phyloP scores from a whole-genome alignment of 805 yeast genomes.

The Teunomyces lycoperdinae region DNA sequence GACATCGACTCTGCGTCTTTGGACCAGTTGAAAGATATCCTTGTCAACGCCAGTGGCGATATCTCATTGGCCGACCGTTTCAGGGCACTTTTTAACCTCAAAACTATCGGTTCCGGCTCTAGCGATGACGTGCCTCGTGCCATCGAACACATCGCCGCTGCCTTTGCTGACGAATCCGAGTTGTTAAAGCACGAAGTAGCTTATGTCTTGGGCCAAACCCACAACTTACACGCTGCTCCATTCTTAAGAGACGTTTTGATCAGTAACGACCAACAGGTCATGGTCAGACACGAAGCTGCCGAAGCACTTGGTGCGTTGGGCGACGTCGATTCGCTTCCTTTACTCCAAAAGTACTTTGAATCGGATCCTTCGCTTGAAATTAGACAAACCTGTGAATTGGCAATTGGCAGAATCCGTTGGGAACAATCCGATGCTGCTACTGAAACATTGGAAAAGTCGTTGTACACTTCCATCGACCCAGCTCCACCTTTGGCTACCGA shows the following conservation, averaged over 20 bases:
- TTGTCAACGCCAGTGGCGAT: slow-evolving; percentile 63
- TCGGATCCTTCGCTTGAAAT: slow-evolving; percentile 85
- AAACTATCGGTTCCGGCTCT: slow-evolving; percentile 79
- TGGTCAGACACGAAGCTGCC: slow-evolving; percentile 99
- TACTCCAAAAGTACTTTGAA: slow-evolving; percentile 59
- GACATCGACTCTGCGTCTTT: slow-evolving; percentile 44
- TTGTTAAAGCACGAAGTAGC: slow-evolving; percentile 96
- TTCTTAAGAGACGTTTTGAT: slow-evolving; percentile 68
- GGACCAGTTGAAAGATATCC: slow-evolving; percentile 70
- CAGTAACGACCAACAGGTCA: slow-evolving; percentile 69
- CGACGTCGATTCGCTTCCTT: slow-evolving; percentile 64
- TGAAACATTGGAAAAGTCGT: slow-evolving; percentile 71
- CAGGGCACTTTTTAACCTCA: slow-evolving; percentile 89
- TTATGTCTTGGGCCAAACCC: slow-evolving; percentile 93
- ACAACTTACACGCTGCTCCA: slow-evolving; percentile 75
- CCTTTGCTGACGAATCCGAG: slow-evolving; percentile 80
- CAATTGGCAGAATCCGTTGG: slow-evolving; percentile 94
- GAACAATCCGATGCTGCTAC: slow-evolving; percentile 64
- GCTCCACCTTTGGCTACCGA: slow-evolving; percentile 91
- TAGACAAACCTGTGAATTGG: slow-evolving; percentile 96
- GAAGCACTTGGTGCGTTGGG: slow-evolving; percentile 98
- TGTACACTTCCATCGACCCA: slow-evolving; percentile 89
- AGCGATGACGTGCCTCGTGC: slow-evolving; percentile 59
- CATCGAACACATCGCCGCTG: slow-evolving; percentile 78
- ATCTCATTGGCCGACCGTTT: slow-evolving; percentile 81